phyloP scores from a whole-genome alignment of 2,329 filamentous ascomycete genomes.

The Shiraia sp. region DNA sequence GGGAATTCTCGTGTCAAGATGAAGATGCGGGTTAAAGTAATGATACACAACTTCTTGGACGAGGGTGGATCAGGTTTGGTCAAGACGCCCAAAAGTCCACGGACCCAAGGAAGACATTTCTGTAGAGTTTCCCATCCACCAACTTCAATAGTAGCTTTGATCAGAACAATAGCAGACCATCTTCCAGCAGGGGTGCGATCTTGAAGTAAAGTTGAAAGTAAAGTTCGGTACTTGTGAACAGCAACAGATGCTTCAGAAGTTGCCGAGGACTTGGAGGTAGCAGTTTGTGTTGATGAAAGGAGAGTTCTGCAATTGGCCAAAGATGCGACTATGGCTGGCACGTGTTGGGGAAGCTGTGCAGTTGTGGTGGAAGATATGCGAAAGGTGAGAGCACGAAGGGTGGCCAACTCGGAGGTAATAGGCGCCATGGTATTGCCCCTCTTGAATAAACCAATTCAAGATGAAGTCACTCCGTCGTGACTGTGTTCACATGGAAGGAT shows the following conservation, averaged over 20 bases:
- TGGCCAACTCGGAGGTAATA: slow-evolving; percentile 31
- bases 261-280: slow-evolving; percentile 60
- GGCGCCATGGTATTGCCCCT: slow-evolving; percentile 27
- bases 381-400: slow-evolving; percentile 58
- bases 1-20: slow-evolving; percentile 79
- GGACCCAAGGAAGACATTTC: slow-evolving; percentile 74
- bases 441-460: not conserved
- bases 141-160: slow-evolving; percentile 80
- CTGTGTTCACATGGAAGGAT: slow-evolving; percentile 4
- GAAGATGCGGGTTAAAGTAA: slow-evolving; percentile 83
- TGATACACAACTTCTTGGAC: slow-evolving; percentile 75
- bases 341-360: slow-evolving; percentile 73
- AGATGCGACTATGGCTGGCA: slow-evolving; percentile 67
- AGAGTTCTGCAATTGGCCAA: slow-evolving; percentile 60
- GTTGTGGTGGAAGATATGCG: slow-evolving; percentile 72
- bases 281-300: slow-evolving; percentile 63
- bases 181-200: slow-evolving; percentile 74
- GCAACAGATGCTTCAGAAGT: slow-evolving; percentile 69
- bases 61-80: slow-evolving; percentile 78
- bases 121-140: slow-evolving; percentile 83
- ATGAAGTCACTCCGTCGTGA: not conserved
- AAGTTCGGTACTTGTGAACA: slow-evolving; percentile 80
- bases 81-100: slow-evolving; percentile 73
- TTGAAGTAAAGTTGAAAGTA: slow-evolving; percentile 75
- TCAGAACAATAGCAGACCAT: slow-evolving; percentile 75